These are phyloP conservation scores for Nicotiana benthamiana DNA, from an alignment of 257 asterid genomes.

Conservation along the genomic window DNA sequence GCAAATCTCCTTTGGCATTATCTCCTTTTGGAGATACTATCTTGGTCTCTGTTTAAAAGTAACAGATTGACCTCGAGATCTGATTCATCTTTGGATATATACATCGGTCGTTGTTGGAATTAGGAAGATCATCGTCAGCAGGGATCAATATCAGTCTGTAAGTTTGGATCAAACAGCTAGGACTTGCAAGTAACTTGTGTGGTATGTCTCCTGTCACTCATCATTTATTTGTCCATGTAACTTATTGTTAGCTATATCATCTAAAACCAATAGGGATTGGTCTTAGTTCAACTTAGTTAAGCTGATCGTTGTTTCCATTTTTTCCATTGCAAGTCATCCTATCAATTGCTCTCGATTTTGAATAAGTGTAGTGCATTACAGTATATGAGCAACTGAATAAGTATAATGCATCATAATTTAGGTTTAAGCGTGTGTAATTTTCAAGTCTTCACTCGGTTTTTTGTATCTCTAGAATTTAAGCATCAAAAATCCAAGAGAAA, in stretches of 20 bases:
- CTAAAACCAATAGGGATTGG: background rate
- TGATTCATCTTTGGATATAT: background rate
- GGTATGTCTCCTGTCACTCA: slow-evolving; percentile 24
- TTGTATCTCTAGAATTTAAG: background rate
- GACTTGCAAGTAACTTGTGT: slow-evolving; percentile 7
- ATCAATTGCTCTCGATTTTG: background rate
- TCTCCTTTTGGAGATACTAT: slow-evolving; percentile 63
- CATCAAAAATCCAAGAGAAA: background rate
- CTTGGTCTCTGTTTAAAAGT: slow-evolving; percentile 14
- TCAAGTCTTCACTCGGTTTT: background rate
- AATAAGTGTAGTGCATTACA: background rate
- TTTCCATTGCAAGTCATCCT: background rate
- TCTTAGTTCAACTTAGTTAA: background rate
- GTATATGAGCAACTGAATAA: background rate
- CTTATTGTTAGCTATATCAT: background rate
- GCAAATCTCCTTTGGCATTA: slow-evolving; percentile 96
- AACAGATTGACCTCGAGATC: slow-evolving; percentile 12
- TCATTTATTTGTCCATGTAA: background rate
- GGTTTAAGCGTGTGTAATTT: background rate
- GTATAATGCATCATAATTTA: background rate
- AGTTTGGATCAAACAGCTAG: background rate
- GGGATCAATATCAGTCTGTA: background rate
- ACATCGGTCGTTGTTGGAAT: background rate
- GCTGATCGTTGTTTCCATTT: background rate
- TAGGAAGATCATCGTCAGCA: slow-evolving; percentile 12